Conservation (phyloP, 2,329 filamentous ascomycete species). For the Botrytis byssoidea region DNA sequence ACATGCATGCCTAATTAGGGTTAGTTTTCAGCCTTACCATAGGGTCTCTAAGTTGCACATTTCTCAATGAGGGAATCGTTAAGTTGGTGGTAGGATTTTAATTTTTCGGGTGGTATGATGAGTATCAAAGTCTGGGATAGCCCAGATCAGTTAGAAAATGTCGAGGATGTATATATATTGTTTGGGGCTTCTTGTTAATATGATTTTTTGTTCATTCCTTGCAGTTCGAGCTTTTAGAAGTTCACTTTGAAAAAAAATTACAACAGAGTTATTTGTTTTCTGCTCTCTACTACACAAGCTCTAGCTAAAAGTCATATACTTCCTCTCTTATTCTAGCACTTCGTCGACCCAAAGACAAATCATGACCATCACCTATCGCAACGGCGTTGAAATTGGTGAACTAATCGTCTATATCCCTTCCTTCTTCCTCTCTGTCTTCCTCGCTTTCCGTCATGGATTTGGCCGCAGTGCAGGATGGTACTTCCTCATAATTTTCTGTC, state of each 20-base stretch:
- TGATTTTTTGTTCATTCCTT: background rate
- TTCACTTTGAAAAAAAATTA: background rate
- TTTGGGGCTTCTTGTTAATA: background rate
- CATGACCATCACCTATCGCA: constrained; percentile 39
- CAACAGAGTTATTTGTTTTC: background rate
- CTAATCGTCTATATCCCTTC: constrained; percentile 44
- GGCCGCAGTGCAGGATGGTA: constrained; percentile 50
- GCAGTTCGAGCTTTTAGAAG: background rate
- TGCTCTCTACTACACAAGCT: background rate
- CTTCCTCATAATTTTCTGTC: constrained; percentile 52
- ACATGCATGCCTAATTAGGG: background rate
- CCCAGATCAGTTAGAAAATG: background rate
- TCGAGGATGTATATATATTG: constrained; percentile 7
- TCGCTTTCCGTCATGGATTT: constrained; percentile 47
- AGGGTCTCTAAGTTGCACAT: background rate
- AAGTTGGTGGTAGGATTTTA: background rate
- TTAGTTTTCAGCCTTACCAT: background rate
- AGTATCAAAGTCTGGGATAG: background rate
- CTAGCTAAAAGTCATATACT: background rate
- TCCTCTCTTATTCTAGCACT: background rate
- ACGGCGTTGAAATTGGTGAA: constrained; percentile 45
- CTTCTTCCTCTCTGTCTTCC: constrained; percentile 41
- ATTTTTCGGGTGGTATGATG: background rate
- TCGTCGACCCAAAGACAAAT: background rate
- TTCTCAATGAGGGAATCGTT: background rate